Conservation (phyloP, 2,329 filamentous ascomycete species). For the Aspergillus costaricaensis region DNA sequence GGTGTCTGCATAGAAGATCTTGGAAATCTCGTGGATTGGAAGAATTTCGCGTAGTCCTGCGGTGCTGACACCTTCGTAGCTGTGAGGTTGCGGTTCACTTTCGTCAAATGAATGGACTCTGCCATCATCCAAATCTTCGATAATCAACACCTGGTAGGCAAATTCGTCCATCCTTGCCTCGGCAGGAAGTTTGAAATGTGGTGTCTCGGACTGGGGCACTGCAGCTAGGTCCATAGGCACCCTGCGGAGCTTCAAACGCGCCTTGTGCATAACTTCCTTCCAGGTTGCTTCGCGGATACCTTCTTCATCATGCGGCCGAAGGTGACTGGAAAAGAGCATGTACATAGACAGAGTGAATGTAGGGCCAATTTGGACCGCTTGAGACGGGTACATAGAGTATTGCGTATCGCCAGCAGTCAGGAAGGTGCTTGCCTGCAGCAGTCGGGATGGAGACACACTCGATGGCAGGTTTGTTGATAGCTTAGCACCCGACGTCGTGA, state of each 20-base stretch:
- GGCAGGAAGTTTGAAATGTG: constrained; percentile 32
- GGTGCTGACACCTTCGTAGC: constrained; percentile 61
- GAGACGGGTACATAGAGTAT: constrained; percentile 66
- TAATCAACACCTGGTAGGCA: constrained; percentile 75
- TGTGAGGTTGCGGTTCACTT: constrained; percentile 55
- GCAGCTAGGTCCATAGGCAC: constrained; percentile 61
- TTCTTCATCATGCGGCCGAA: constrained; percentile 58
- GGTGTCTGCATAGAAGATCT: constrained; percentile 91
- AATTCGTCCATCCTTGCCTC: constrained; percentile 63
- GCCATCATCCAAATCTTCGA: constrained; percentile 78
- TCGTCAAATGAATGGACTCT: constrained; percentile 69
- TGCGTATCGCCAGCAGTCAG: constrained; percentile 83
- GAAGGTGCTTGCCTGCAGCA: constrained; percentile 90
- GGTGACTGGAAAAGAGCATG: constrained; percentile 88
- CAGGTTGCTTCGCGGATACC: constrained; percentile 71
- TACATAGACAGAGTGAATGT: constrained; percentile 86
- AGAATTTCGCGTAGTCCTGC: constrained; percentile 69
- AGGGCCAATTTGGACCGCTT: constrained; percentile 79
- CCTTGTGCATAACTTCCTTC: constrained; percentile 97
- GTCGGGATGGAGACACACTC: constrained; percentile 82
- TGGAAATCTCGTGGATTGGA: constrained; percentile 75
- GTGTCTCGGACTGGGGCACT: constrained; percentile 17
- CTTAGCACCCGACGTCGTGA: constrained; percentile 88
- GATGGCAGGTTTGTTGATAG: constrained; percentile 77
- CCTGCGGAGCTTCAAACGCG: constrained; percentile 75